Conservation (phyloP, 306 rosid species). For the Benincasa hispida region DNA sequence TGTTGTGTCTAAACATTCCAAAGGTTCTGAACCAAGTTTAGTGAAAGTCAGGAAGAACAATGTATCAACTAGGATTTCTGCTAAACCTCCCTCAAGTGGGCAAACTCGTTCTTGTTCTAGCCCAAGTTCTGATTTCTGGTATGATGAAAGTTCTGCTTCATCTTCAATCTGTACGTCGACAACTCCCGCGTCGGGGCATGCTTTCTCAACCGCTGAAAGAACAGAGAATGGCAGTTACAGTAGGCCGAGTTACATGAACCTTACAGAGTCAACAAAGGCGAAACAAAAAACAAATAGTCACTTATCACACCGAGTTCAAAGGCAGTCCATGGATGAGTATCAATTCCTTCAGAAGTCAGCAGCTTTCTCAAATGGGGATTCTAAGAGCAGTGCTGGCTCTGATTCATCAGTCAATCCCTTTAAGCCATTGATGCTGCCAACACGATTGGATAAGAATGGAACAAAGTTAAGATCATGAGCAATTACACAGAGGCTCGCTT, state of each 20-base stretch:
- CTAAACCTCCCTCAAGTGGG: constrained; percentile 51
- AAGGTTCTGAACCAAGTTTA: constrained; percentile 28
- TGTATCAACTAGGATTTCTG: constrained; percentile 72
- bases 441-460: constrained; percentile 35
- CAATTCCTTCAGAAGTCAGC: constrained; percentile 58
- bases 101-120: constrained; percentile 80
- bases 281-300: constrained; percentile 35
- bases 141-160: constrained; percentile 84
- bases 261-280: constrained; percentile 74
- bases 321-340: constrained; percentile 95
- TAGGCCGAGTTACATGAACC: constrained; percentile 76
- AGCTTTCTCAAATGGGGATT: constrained; percentile 53
- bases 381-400: constrained; percentile 68
- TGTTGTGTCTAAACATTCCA: constrained; percentile 24
- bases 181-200: constrained; percentile 70
- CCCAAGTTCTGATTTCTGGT: constrained; percentile 80
- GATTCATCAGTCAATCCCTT: constrained; percentile 54
- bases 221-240: constrained; percentile 43
- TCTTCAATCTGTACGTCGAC: constrained; percentile 81
- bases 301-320: constrained; percentile 42
- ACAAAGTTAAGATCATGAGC: constrained; percentile 23
- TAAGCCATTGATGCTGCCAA: constrained; percentile 43
- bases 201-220: constrained; percentile 45
- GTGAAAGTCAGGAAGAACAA: constrained; percentile 75
- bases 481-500: neutral